A percentile compares a stretch with the other conserved stretches of the same genome.
These are phyloP conservation scores for Ceratocystis colombiana DNA, from an alignment of 2,329 filamentous ascomycete species.

Conservation along the genomic window DNA sequence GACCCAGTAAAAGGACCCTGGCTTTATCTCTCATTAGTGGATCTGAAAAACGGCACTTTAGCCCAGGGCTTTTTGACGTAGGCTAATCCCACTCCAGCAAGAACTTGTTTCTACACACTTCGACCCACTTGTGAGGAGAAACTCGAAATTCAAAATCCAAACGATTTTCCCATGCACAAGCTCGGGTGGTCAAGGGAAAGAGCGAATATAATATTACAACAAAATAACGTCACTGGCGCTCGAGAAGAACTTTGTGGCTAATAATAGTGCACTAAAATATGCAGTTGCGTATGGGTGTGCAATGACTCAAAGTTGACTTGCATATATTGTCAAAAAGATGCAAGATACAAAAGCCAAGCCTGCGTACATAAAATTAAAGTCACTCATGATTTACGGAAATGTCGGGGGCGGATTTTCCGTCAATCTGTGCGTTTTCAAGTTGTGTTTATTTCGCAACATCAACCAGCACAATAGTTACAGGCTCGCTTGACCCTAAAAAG, in stretches of 20 bases:
- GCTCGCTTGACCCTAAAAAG: no score
- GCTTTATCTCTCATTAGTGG: slow-evolving; percentile 13
- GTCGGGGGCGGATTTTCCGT: not conserved
- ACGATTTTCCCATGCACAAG: not conserved
- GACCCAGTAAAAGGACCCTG: slow-evolving; percentile 12
- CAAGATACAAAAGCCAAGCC: not conserved
- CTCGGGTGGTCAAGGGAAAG: not conserved
- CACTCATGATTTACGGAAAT: slow-evolving; percentile 2
- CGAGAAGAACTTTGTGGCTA: not conserved
- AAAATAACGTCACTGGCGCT: not conserved
- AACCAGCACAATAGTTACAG: no score
- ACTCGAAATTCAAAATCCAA: not conserved
- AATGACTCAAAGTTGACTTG: not conserved
- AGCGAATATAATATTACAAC: not conserved
- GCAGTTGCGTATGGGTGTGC: not conserved
- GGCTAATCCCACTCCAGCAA: slow-evolving; percentile 1
- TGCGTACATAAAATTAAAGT: not conserved
- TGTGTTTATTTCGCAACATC: not conserved
- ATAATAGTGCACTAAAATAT: slow-evolving; percentile 1
- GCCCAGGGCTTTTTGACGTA: slow-evolving; percentile 15
- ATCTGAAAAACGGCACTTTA: slow-evolving; percentile 15
- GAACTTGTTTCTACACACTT: not conserved
- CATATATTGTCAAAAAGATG: not conserved
- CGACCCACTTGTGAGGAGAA: not conserved
- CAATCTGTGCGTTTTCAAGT: not conserved